Base-by-base conservation (phyloP, 805 yeast genomes). In the Lipomyces sp. region DNA sequence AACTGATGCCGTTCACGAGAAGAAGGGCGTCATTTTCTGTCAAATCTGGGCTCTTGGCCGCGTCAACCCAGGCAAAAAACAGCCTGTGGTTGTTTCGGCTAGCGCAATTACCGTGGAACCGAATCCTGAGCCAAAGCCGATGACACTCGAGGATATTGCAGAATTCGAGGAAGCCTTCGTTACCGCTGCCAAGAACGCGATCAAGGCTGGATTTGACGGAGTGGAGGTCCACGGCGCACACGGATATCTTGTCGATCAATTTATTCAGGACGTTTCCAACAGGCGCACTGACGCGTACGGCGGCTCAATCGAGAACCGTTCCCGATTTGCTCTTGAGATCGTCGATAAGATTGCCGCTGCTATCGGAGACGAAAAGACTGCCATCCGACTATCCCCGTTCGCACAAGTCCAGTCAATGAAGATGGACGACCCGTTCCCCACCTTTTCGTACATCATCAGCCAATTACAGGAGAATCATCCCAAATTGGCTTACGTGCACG, bases 161-260 rank as follows among this genome's bases (percentile, higher is more conserved):
- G 62, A 65, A 0, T 49, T 74, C 28, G 70, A 77, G n/a, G 58
- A 72, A 28, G 67, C 68, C 13, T 83, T 72, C 62, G 79, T 70
- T 8, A 58, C 58, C 1, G 82, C 84, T n/a, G 82, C 84, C 1
- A 67, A 70, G 51, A 71, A 73, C 55, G 79, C 85, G 2, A 65
- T 74, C 33, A 72, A 68, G 4, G 74, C 80, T 11, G 80, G 81
- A 1, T 75, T 77, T 45, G 88, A 83, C 65, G 81, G 82, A 58
- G 76, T 84, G 35, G 86, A 81, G 61, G 69, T 82, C 54, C 86
- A 83, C 64, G 73, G 70, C 26, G 87, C 88, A 24, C 79, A 82
- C 63, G 86, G 86, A 1, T 80, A 77, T 58, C 65, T 81, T 36
- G 56, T 76, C 38, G 71, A 73, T 57, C 70, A 73, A 51, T 81